Evolutionary conservation across 345 rosid species (phyloP).

Genomic region (Eucalyptus curtisii): DNA sequence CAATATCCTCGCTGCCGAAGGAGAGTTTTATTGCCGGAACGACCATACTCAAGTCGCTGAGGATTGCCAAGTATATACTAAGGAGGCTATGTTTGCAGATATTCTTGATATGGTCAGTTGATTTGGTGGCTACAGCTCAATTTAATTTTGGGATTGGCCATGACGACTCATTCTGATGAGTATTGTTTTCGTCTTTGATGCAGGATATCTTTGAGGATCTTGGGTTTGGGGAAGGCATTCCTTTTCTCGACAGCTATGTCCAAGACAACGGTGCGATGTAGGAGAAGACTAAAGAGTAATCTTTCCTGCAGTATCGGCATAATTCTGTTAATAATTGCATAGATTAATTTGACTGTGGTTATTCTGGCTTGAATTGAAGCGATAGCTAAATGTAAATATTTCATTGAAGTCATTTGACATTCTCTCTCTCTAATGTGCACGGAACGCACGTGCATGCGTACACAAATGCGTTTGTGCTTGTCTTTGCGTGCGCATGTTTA

Average conservation of each 20-base stretch:
- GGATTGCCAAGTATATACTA: not conserved
- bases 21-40: not conserved
- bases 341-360: not conserved
- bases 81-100: not conserved
- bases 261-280: not conserved
- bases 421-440: not conserved
- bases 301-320: not conserved
- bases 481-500: not conserved
- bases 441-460: rapidly evolving
- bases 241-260: not conserved
- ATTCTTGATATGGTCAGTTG: not conserved
- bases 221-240: not conserved
- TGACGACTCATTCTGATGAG: not conserved
- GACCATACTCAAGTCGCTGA: not conserved
- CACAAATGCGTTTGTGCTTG: not conserved
- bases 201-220: not conserved
- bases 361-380: not conserved
- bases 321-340: not conserved
- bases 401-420: not conserved
- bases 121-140: not conserved
- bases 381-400: not conserved
- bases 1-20: not conserved
- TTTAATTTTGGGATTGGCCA: not conserved
- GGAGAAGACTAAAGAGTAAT: not conserved
- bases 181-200: not conserved